Conservation (phyloP, 495 filamentous ascomycete species). For the Aspergillus affinis region DNA sequence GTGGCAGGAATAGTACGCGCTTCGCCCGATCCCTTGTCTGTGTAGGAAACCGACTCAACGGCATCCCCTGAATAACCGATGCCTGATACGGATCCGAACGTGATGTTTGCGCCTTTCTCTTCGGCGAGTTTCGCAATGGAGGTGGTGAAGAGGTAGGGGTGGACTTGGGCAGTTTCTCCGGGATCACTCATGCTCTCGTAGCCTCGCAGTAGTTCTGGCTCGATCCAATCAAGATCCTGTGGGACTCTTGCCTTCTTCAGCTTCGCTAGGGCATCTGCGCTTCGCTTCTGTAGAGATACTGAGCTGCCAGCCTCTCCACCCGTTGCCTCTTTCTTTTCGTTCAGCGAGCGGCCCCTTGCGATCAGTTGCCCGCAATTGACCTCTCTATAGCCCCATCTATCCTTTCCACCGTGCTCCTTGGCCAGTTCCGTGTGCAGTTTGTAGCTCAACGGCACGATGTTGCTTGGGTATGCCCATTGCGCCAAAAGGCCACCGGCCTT, state of each 20-base stretch:
- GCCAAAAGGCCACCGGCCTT: constrained; percentile 93
- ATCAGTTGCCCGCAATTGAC: constrained; percentile 74
- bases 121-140: constrained; percentile 78
- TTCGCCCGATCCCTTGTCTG: constrained; percentile 59
- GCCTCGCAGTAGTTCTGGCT: constrained; percentile 58
- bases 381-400: constrained; percentile 84
- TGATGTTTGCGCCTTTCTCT: constrained; percentile 71
- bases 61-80: constrained; percentile 55
- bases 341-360: constrained; percentile 51
- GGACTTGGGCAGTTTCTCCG: constrained; percentile 85
- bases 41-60: constrained; percentile 74
- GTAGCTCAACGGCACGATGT: constrained; percentile 85
- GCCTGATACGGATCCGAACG: constrained; percentile 61
- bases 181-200: constrained; percentile 86
- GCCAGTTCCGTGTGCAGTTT: constrained; percentile 80
- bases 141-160: constrained; percentile 90
- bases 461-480: constrained; percentile 87
- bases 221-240: constrained; percentile 83
- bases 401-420: constrained; percentile 76
- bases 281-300: constrained; percentile 72
- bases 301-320: constrained; percentile 30
- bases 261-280: constrained; percentile 56
- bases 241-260: constrained; percentile 66
- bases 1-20: constrained; percentile 68
- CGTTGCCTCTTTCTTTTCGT: constrained; percentile 34